Evolutionary conservation across 805 yeast genomes (phyloP).

Genomic region (Isabelozyma heimii): DNA sequence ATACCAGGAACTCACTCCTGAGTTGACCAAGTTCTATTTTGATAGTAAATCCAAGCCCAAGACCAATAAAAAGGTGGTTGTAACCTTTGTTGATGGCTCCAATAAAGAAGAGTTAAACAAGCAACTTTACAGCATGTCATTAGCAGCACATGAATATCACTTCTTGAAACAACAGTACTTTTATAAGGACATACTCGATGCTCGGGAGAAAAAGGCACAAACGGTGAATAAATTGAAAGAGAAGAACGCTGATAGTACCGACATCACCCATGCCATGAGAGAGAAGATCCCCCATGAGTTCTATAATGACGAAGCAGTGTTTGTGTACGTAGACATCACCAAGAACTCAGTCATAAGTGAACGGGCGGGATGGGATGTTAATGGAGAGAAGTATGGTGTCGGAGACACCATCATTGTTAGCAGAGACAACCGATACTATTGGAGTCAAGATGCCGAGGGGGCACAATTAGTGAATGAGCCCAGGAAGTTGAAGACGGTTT

Average conservation of each 20-base stretch:
- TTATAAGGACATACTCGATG: conserved; percentile 26
- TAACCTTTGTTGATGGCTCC: conserved; percentile 45
- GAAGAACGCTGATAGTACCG: conserved; percentile 39
- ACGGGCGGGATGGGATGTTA: conserved; percentile 35
- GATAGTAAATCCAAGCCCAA: conserved; percentile 12
- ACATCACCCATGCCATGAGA: conserved; percentile 48
- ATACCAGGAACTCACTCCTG: conserved; percentile 49
- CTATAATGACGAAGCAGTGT: conserved; percentile 38
- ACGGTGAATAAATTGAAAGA: conserved; percentile 40
- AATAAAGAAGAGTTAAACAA: conserved; percentile 28
- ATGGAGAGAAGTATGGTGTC: conserved; percentile 25
- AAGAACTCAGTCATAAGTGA: conserved; percentile 27
- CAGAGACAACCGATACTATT: conserved; percentile 35
- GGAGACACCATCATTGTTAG: conserved; percentile 61
- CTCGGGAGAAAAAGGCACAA: conserved; percentile 37
- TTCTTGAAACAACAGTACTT: conserved; percentile 40
- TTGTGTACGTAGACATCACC: conserved; percentile 52
- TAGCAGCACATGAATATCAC: conserved; percentile 50
- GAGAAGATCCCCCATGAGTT: conserved; percentile 48
- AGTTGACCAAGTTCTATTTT: conserved; percentile 34
- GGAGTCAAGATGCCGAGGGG: conserved; percentile 38
- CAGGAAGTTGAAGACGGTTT: conserved; percentile 28
- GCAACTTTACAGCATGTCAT: conserved; percentile 38
- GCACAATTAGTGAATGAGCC: conserved; percentile 31
- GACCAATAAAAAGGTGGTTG: conserved; percentile 44